phyloP scores from a whole-genome alignment of 352 stramenopile species.

The Globisporangium camurandrum region DNA sequence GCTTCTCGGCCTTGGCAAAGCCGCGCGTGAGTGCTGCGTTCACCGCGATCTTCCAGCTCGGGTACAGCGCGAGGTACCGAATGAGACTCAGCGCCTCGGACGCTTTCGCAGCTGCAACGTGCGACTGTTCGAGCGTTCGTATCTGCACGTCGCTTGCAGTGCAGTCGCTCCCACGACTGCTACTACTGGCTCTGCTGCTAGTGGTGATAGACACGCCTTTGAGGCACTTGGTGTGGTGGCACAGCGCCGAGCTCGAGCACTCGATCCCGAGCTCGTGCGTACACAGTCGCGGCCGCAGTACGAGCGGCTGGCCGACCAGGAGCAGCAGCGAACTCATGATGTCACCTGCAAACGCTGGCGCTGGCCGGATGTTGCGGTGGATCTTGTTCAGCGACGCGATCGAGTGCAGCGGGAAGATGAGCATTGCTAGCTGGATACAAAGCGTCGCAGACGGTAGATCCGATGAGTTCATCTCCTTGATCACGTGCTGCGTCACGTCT shows the following conservation, averaged over 20 bases:
- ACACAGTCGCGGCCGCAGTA: constrained; percentile 63
- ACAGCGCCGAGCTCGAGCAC: constrained; percentile 51
- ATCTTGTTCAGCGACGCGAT: constrained; percentile 70
- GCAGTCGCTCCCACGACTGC: constrained; percentile 15
- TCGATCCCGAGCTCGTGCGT: constrained; percentile 78
- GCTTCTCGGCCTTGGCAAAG: constrained; percentile 40
- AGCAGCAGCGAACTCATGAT: constrained; percentile 58
- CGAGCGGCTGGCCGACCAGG: constrained; percentile 49
- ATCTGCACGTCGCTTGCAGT: constrained; percentile 8
- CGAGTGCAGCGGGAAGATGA: constrained; percentile 74
- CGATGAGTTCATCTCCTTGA: constrained; percentile 47
- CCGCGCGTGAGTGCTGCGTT: constrained; percentile 50
- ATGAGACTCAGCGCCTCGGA: constrained; percentile 60
- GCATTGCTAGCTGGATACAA: constrained; percentile 78
- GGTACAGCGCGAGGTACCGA: constrained; percentile 70
- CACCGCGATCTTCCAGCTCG: constrained; percentile 71
- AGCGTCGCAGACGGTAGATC: constrained; percentile 65
- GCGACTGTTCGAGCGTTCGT: constrained; percentile 16
- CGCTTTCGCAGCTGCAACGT: constrained; percentile 46
- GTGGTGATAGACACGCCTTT: constrained; percentile 42
- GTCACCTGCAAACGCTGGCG: constrained; percentile 18
- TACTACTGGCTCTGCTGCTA: too few relatives aligned
- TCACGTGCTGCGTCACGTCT: constrained; percentile 51
- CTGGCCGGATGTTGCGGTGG: constrained; percentile 27
- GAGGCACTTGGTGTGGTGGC: constrained; percentile 52